Evolutionary conservation across 495 filamentous ascomycete genomes (phyloP).

Genomic region (Lophiostoma macrostomum): DNA sequence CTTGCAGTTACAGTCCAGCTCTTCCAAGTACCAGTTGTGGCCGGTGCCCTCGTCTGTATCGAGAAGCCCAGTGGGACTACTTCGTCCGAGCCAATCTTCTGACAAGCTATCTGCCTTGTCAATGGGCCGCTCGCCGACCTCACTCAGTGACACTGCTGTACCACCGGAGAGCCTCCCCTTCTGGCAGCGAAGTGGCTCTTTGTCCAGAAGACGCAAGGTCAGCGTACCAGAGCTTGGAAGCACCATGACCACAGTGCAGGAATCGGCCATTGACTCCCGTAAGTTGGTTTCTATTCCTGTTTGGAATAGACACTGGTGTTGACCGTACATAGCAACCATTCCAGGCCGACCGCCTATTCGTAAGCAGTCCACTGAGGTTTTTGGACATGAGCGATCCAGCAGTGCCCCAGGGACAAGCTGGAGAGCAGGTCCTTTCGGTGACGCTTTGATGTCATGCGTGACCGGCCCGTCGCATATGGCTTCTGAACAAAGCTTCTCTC

Average conservation of each 20-base stretch:
- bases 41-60: slow-evolving; percentile 14
- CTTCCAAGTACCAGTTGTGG: slow-evolving; percentile 35
- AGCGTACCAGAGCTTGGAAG: slow-evolving; percentile 62
- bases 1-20: slow-evolving; percentile 16
- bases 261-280: slow-evolving; percentile 71
- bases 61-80: slow-evolving; percentile 24
- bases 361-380: slow-evolving; percentile 27
- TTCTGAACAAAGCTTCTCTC: slow-evolving; percentile 3
- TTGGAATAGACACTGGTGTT: too few species aligned
- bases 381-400: slow-evolving; percentile 58
- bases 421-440: slow-evolving; percentile 36
- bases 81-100: slow-evolving; percentile 9
- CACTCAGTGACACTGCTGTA: slow-evolving; percentile 36
- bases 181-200: slow-evolving; percentile 33
- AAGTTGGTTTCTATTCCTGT: too few species aligned
- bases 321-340: slow-evolving; percentile 59
- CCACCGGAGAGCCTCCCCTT: slow-evolving; percentile 21
- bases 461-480: slow-evolving; percentile 24
- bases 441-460: slow-evolving; percentile 34
- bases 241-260: slow-evolving; percentile 67
- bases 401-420: slow-evolving; percentile 53
- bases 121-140: slow-evolving; percentile 35
- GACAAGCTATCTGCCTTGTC: slow-evolving; percentile 36
- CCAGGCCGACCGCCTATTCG: slow-evolving; percentile 63
- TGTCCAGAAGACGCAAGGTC: slow-evolving; percentile 55